Evolutionary conservation across 495 filamentous ascomycete species (phyloP).

Genomic region (Penicillium atrosanguineum): DNA sequence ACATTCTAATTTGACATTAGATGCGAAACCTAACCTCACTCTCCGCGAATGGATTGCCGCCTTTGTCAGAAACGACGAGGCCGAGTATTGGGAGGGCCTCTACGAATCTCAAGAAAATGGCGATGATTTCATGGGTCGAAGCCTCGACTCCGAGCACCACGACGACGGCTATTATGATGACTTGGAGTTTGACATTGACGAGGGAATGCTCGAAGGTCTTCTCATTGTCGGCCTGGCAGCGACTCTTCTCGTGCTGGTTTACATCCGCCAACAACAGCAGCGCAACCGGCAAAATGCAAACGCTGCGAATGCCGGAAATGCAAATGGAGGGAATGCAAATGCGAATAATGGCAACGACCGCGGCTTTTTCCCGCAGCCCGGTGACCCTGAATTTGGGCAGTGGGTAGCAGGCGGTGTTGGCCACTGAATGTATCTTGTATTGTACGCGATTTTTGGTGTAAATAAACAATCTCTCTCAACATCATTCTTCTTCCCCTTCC

Average conservation of each 20-base stretch:
- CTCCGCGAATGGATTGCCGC: constrained; percentile 79
- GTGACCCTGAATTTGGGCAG: constrained; percentile 66
- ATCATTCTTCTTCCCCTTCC: neutral
- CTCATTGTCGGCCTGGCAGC: constrained; percentile 77
- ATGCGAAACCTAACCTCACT: constrained; percentile 67
- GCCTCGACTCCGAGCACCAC: constrained; percentile 46
- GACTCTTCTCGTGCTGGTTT: constrained; percentile 72
- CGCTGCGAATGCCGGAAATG: constrained; percentile 17
- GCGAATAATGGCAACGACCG: constrained; percentile 48
- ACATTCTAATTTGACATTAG: constrained; percentile 30
- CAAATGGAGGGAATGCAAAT: constrained; percentile 24
- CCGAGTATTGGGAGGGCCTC: constrained; percentile 48
- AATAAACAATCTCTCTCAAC: constrained; percentile 5
- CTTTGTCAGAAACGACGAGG: constrained; percentile 72
- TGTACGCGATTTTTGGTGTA: constrained; percentile 16
- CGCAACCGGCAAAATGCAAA: constrained; percentile 49
- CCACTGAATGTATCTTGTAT: constrained; percentile 48
- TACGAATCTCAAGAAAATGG: constrained; percentile 59
- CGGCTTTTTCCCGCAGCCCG: constrained; percentile 69
- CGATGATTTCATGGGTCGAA: constrained; percentile 51
- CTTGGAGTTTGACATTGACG: constrained; percentile 61
- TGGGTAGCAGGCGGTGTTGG: constrained; percentile 78
- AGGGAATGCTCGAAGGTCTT: constrained; percentile 76
- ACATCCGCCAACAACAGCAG: constrained; percentile 73
- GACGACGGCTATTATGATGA: constrained; percentile 67